Evolutionary conservation across 257 asterid species (phyloP).

Genomic region (Solanum clarkiae): DNA sequence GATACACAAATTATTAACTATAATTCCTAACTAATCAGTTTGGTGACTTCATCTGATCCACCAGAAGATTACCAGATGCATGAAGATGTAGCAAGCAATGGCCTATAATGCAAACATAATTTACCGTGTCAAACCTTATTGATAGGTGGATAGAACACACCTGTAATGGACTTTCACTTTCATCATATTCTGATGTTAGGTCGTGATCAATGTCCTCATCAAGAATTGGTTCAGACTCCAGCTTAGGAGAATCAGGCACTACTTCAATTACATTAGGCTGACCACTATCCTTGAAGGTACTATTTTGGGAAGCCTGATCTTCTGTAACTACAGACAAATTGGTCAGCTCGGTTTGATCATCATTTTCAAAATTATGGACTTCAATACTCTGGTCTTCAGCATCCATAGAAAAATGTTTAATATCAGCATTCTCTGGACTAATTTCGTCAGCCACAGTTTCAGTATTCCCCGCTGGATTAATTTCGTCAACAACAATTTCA

Average conservation of each 20-base stretch:
- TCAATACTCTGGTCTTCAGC: not conserved
- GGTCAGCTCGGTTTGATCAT: not conserved
- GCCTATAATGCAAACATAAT: not conserved
- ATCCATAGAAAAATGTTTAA: not conserved
- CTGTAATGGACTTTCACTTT: slow-evolving; percentile 16
- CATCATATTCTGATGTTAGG: slow-evolving; percentile 5
- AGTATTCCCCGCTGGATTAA: not conserved
- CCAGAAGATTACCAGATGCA: not conserved
- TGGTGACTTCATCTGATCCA: not conserved
- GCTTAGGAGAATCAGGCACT: slow-evolving; percentile 10
- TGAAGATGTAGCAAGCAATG: not conserved
- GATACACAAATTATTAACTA: not conserved
- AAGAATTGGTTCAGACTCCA: slow-evolving; percentile 23
- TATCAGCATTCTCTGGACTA: not conserved
- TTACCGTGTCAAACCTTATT: not conserved
- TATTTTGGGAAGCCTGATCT: slow-evolving; percentile 5
- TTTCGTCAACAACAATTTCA: not conserved
- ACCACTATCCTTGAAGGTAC: slow-evolving; percentile 10
- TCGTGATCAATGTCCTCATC: slow-evolving; percentile 19
- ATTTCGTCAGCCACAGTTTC: not conserved
- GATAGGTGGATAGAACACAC: slow-evolving; percentile 18
- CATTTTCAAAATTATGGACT: not conserved
- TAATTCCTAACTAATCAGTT: not conserved
- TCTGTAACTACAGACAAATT: slow-evolving; percentile 4
- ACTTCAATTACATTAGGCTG: slow-evolving; percentile 6